phyloP scores from a whole-genome alignment of 179 eudicot genomes.

The Silene noctiflora region DNA sequence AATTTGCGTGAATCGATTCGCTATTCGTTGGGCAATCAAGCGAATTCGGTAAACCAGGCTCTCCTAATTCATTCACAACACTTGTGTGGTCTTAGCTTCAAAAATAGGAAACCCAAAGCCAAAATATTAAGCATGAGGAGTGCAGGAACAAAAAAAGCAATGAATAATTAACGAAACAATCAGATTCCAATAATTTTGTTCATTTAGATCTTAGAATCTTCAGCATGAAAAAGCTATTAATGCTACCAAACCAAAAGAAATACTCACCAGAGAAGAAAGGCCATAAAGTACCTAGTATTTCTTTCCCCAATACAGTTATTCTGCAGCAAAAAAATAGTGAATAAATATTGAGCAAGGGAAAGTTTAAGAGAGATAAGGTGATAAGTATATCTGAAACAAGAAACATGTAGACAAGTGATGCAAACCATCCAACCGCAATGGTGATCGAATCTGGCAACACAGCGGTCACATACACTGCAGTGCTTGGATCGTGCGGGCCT shows the following conservation, averaged over 20 bases:
- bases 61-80: not conserved
- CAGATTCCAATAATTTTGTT: not conserved
- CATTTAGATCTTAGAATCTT: not conserved
- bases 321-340: constrained; percentile 41
- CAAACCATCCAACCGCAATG: constrained; percentile 99
- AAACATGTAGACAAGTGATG: not conserved
- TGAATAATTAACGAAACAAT: not conserved
- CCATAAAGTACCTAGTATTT: constrained; percentile 83
- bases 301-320: constrained; percentile 98
- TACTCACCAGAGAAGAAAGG: constrained; percentile 89
- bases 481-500: constrained; percentile 99
- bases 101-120: not conserved
- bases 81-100: not conserved
- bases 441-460: constrained; percentile 96
- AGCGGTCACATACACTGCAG: constrained; percentile 91
- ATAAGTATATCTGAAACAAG: not conserved
- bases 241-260: not conserved
- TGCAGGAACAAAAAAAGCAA: constrained; percentile 1
- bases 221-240: not conserved
- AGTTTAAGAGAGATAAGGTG: constrained; percentile 5
- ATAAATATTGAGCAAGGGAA: not conserved
- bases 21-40: too few species aligned
- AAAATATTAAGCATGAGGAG: not conserved
- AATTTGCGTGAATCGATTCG: too few species aligned
- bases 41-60: too few species aligned